These are phyloP conservation scores for Phylloporus rhodoxanthus DNA, from an alignment of 768 basidiomycete genomes.

Conservation along the genomic window DNA sequence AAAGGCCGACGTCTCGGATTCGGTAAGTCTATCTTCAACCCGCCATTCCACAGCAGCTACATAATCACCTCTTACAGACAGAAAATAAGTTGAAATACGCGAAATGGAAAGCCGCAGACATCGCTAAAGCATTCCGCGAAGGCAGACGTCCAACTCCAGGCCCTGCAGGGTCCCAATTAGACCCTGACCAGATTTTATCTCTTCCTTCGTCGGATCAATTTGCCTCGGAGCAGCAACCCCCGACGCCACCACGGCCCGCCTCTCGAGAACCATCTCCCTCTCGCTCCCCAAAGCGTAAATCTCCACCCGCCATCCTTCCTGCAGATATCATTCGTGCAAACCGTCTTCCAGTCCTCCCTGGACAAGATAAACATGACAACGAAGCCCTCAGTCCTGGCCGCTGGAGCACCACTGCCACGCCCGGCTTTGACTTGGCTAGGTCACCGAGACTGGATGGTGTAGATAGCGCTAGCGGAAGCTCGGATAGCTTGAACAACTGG, in stretches of 20 bases:
- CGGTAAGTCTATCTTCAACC: slow-evolving; percentile 36
- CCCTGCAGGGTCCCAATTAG: slow-evolving; percentile 48
- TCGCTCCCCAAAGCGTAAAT: slow-evolving; percentile 28
- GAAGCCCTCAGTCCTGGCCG: slow-evolving; percentile 44
- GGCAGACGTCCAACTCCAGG: slow-evolving; percentile 80
- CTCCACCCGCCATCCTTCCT: slow-evolving; percentile 29
- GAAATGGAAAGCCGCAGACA: slow-evolving; percentile 97
- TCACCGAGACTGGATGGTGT: slow-evolving; percentile 17
- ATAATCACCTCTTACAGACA: slow-evolving; percentile 44
- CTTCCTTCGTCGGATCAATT: slow-evolving; percentile 13
- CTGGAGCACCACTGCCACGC: slow-evolving; percentile 77
- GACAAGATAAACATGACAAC: slow-evolving; percentile 27
- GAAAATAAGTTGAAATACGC: slow-evolving; percentile 89
- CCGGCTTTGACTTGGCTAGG: slow-evolving; percentile 41
- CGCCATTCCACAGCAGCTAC: slow-evolving; percentile 1
- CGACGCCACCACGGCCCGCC: slow-evolving; percentile 16
- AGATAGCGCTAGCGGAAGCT: slow-evolving; percentile 11
- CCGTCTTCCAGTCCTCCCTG: slow-evolving; percentile 19
- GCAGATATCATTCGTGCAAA: slow-evolving; percentile 28
- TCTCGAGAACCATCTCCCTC: slow-evolving; percentile 25
- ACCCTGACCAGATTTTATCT: slow-evolving; percentile 16
- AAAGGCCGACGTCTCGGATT: slow-evolving; percentile 48
- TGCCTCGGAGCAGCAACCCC: slow-evolving; percentile 11
- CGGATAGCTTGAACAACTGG: slow-evolving; percentile 22
- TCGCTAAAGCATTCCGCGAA: slow-evolving; percentile 92